These are phyloP conservation scores for Ophiostoma perfectum DNA, from an alignment of 2,329 filamentous ascomycete species.

Conservation along the genomic window DNA sequence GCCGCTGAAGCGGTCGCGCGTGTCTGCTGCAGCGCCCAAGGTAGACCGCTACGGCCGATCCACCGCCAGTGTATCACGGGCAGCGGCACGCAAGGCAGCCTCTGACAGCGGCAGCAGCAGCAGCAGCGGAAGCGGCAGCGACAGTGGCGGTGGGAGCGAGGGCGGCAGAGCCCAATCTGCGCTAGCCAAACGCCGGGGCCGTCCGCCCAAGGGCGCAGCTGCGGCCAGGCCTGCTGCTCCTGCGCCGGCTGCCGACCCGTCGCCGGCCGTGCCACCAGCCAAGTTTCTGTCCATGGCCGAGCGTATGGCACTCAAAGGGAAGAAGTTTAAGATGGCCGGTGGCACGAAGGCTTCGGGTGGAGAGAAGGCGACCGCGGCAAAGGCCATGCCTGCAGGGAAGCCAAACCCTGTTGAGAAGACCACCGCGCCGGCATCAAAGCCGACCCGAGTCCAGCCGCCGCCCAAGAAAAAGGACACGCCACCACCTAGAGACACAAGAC, in stretches of 20 bases:
- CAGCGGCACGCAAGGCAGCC: background rate
- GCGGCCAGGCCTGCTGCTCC: too few species aligned
- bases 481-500: background rate
- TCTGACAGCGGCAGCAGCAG: background rate
- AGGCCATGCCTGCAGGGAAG: too few species aligned
- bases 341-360: background rate
- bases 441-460: background rate
- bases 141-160: background rate
- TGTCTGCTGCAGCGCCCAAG: background rate
- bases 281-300: slow-evolving; percentile 53
- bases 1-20: slow-evolving; percentile 24
- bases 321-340: slow-evolving; percentile 45
- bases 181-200: background rate
- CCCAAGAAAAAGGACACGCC: background rate
- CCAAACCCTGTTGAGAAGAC: background rate
- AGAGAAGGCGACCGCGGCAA: background rate
- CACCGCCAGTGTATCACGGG: background rate
- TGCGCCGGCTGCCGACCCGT: too few species aligned
- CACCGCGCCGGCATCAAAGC: background rate
- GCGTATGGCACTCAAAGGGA: slow-evolving; percentile 50
- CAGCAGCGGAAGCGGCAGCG: background rate
- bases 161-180: background rate
- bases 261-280: slow-evolving; percentile 24
- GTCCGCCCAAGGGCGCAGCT: too few species aligned
- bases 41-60: background rate